Conservation (phyloP, 768 basidiomycete genomes). For the Boletus patriciae region DNA sequence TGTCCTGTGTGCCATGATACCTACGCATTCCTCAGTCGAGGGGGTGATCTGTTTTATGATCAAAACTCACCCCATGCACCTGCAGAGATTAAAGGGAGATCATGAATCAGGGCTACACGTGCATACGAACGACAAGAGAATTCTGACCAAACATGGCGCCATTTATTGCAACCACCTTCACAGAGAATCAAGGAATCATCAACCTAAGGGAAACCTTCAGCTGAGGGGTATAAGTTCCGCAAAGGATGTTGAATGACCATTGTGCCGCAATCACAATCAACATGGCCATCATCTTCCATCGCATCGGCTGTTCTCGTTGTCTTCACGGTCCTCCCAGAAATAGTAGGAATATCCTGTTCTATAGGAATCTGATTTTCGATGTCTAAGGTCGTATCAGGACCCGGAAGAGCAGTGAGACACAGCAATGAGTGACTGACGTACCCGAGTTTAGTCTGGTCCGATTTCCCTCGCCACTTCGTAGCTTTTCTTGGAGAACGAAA, state of each 20-base stretch:
- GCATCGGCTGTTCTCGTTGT: conserved; percentile 11
- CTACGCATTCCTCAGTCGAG: conserved; percentile 33
- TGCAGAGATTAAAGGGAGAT: conserved; percentile 3
- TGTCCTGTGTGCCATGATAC: conserved; percentile 60
- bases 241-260: conserved; percentile 35
- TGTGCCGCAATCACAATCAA: conserved; percentile 73
- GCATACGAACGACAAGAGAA: not conserved
- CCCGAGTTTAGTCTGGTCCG: conserved; percentile 38
- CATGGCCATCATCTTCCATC: conserved; percentile 36
- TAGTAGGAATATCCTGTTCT: not conserved
- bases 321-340: not conserved
- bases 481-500: conserved; percentile 37
- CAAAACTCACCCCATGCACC: conserved; percentile 41
- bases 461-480: conserved; percentile 16
- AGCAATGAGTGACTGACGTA: conserved; percentile 44
- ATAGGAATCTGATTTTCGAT: conserved; percentile 33
- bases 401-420: not conserved
- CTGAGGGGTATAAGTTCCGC: not conserved
- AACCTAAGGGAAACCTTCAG: conserved; percentile 36
- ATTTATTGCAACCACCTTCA: conserved; percentile 68
- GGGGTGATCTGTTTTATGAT: not conserved
- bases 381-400: conserved; percentile 21
- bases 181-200: conserved; percentile 62
- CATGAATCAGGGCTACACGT: not conserved
- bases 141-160: conserved; percentile 76